phyloP scores from a whole-genome alignment of 306 rosid genomes.

The Casuarina cunninghamiana region DNA sequence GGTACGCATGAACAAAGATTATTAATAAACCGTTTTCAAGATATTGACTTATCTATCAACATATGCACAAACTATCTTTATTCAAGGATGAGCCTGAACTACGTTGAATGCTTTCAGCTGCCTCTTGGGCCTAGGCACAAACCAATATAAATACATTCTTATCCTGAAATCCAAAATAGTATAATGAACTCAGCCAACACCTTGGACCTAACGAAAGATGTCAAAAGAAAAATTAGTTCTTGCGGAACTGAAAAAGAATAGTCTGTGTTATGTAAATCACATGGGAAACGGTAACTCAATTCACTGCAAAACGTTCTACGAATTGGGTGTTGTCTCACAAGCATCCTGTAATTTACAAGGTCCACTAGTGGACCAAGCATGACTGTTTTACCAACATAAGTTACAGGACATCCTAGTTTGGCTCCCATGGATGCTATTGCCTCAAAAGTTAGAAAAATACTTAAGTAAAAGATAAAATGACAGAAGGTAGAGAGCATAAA shows the following conservation, averaged over 20 bases:
- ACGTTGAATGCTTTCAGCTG: neutral
- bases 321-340: neutral
- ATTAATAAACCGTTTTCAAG: neutral
- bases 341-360: conserved; percentile 4
- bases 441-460: conserved; percentile 14
- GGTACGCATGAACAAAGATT: neutral
- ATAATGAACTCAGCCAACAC: conserved; percentile 8
- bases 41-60: too few species aligned
- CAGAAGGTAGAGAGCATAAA: conserved; percentile 4
- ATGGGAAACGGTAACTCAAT: neutral
- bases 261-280: neutral
- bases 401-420: conserved; percentile 16
- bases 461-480: neutral
- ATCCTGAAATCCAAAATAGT: conserved; percentile 11
- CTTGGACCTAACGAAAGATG: neutral
- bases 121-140: neutral
- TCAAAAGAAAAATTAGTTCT: neutral
- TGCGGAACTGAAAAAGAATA: neutral
- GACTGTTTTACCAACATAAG: neutral
- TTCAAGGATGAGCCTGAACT: neutral
- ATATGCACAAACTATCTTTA: too few species aligned
- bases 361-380: neutral
- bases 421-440: neutral
- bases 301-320: neutral
- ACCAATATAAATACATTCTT: neutral